These are phyloP conservation scores for Arthrobotrys musiformis DNA, from an alignment of 2,329 filamentous ascomycete species.

Conservation along the genomic window DNA sequence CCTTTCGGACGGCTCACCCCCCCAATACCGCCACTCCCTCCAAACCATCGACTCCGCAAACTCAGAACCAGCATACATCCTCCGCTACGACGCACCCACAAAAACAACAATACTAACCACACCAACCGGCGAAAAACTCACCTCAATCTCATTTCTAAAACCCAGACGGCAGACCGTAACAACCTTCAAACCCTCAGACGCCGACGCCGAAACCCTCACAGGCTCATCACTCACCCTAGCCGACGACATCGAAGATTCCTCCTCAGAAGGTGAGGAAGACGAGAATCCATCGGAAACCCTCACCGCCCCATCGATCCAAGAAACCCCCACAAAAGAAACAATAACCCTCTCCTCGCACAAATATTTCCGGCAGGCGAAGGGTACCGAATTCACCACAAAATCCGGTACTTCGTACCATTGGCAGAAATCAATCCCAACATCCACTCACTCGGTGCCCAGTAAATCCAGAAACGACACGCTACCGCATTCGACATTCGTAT, in stretches of 20 bases:
- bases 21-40: conserved; percentile 7
- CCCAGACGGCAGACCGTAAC: conserved; percentile 1
- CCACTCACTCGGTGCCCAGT: background rate
- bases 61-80: background rate
- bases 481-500: background rate
- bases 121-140: background rate
- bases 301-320: background rate
- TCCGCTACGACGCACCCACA: conserved; percentile 13
- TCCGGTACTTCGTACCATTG: background rate
- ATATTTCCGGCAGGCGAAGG: conserved; percentile 11
- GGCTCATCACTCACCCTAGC: background rate
- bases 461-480: background rate
- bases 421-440: background rate
- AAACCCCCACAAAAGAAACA: conserved; percentile 29
- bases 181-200: background rate
- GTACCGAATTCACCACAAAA: background rate
- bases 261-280: background rate
- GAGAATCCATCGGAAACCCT: background rate
- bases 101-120: conserved; percentile 3
- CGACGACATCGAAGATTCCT: background rate
- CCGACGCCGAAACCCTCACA: background rate
- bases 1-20: conserved; percentile 11
- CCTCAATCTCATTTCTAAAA: conserved; percentile 12
- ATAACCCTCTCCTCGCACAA: conserved; percentile 20
- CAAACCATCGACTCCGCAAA: background rate